Conservation (phyloP, 2,329 filamentous ascomycete species). For the Cytospora mali region DNA sequence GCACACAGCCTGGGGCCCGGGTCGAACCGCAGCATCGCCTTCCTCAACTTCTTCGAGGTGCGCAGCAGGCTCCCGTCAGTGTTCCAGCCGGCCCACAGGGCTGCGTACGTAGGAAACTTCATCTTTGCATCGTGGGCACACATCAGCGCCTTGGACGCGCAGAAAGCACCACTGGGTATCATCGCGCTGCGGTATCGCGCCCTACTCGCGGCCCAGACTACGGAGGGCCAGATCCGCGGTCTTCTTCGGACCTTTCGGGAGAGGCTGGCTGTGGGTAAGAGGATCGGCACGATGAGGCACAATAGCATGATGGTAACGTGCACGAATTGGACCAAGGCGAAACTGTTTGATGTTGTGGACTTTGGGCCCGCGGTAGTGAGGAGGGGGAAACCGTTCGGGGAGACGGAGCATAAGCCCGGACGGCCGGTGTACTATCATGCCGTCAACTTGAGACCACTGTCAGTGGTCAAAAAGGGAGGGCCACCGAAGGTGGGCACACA, state of each 20-base stretch:
- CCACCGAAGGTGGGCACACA: background rate
- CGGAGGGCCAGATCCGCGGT: constrained; percentile 28
- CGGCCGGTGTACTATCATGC: constrained; percentile 19
- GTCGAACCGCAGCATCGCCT: constrained; percentile 37
- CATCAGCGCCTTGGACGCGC: constrained; percentile 18
- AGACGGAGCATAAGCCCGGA: background rate
- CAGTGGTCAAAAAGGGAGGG: background rate
- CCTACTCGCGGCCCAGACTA: constrained; percentile 27
- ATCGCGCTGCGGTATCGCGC: constrained; percentile 28
- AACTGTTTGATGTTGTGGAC: constrained; percentile 40
- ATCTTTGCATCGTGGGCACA: constrained; percentile 19
- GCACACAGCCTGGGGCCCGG: constrained; percentile 30
- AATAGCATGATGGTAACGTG: constrained; percentile 18
- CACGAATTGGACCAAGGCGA: constrained; percentile 35
- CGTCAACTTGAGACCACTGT: constrained; percentile 13
- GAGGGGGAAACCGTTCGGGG: background rate
- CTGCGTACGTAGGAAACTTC: constrained; percentile 32
- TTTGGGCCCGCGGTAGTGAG: constrained; percentile 38
- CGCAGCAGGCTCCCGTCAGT: constrained; percentile 37
- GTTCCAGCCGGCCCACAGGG: constrained; percentile 34
- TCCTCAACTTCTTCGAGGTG: constrained; percentile 45
- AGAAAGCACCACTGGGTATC: constrained; percentile 24
- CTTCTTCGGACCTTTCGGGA: constrained; percentile 22
- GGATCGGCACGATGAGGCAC: constrained; percentile 9
- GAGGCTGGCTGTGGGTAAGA: constrained; percentile 9